Evolutionary conservation across 2,329 filamentous ascomycete species (phyloP).

Genomic region (Microsporum audouinii): DNA sequence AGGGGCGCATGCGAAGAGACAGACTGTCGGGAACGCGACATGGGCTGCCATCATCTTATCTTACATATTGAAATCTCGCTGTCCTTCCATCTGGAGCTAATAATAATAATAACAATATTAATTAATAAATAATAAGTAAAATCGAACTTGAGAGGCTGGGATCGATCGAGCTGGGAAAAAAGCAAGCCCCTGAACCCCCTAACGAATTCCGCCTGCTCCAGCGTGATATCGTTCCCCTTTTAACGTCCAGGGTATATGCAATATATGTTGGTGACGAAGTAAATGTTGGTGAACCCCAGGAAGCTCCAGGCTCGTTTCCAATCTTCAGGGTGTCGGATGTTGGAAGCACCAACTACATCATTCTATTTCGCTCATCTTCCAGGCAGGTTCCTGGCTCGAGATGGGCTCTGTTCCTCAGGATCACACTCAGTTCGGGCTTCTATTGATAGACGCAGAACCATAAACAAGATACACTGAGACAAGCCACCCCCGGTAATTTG

Average conservation of each 20-base stretch:
- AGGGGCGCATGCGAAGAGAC: slow-evolving; percentile 4
- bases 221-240: not conserved
- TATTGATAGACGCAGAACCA: not conserved
- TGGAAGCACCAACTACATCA: not conserved
- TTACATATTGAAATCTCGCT: not conserved
- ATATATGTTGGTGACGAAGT: slow-evolving; percentile 1
- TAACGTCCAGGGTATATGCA: not conserved
- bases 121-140: not conserved
- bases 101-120: too few species aligned
- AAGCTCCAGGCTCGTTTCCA: not conserved
- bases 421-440: not conserved
- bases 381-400: not conserved
- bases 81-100: not conserved
- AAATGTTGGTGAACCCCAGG: slow-evolving; percentile 3
- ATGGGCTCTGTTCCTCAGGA: not conserved
- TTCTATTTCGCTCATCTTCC: not conserved
- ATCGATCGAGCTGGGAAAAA: not conserved
- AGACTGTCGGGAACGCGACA: slow-evolving; percentile 2
- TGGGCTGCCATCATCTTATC: not conserved
- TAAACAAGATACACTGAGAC: not conserved
- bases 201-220: not conserved
- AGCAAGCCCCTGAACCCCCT: not conserved
- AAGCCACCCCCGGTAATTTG: not conserved
- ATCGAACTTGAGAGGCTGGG: not conserved
- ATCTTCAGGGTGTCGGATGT: not conserved